A percentile compares a stretch with the other conserved stretches of the same genome.
phyloP scores from a whole-genome alignment of 2,329 filamentous ascomycete genomes.

The Pseudogymnoascus pannorum region DNA sequence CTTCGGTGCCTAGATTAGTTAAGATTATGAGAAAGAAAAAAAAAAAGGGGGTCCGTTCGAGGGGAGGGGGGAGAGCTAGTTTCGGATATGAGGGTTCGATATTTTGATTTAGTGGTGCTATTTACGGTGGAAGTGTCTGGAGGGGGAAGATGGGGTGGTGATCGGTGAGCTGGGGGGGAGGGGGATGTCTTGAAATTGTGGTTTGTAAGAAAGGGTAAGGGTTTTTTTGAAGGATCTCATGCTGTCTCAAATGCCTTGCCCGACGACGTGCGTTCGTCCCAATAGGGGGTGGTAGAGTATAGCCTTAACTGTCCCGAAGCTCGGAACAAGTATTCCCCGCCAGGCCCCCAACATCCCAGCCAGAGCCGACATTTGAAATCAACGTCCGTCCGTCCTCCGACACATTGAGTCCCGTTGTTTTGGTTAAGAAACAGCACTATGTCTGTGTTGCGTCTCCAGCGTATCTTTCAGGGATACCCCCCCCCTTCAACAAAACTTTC shows the following conservation, averaged over 20 bases:
- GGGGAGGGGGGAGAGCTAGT: neutral
- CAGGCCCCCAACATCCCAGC: neutral
- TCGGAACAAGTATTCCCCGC: constrained; percentile 5
- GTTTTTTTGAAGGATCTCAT: neutral
- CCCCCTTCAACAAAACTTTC: neutral
- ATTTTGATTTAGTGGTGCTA: neutral
- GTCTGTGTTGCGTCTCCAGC: too few species aligned
- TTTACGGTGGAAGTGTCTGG: too few species aligned
- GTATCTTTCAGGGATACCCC: neutral
- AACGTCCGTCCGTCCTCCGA: too few species aligned
- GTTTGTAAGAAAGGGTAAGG: constrained; percentile 2
- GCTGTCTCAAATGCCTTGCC: neutral
- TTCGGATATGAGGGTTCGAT: neutral
- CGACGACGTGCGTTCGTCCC: too few species aligned
- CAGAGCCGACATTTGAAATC: too few species aligned
- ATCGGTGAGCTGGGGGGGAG: too few species aligned
- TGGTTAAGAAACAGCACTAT: too few species aligned
- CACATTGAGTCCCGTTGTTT: too few species aligned
- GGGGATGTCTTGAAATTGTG: constrained; percentile 6
- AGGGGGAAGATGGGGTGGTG: too few species aligned
- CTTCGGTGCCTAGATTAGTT: neutral
- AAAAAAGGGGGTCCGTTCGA: neutral
- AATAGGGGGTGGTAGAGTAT: neutral
- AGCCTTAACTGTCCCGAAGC: neutral
- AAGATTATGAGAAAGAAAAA: constrained; percentile 1